Percentiles rank a stretch among this genome's conserved stretches.
phyloP scores from a whole-genome alignment of 306 rosid genomes.

The Vigna radiata region DNA sequence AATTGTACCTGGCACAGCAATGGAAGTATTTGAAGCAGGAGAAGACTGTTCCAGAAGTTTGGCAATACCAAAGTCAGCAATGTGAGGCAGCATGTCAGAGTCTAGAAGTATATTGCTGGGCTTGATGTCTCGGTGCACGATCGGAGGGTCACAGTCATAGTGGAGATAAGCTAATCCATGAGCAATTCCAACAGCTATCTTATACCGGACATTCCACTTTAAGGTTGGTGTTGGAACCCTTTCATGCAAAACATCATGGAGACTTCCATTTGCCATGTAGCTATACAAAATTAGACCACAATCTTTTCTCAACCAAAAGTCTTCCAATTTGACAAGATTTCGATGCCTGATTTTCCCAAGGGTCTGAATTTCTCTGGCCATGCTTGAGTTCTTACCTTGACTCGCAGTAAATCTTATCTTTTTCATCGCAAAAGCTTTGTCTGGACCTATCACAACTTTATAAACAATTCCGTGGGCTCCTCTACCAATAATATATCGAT shows the following conservation, averaged over 20 bases:
- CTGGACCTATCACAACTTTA: constrained; percentile 59
- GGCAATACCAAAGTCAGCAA: constrained; percentile 86
- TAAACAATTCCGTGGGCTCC: constrained; percentile 94
- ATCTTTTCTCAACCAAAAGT: constrained; percentile 66
- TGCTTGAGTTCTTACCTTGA: constrained; percentile 55
- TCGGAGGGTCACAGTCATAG: constrained; percentile 77
- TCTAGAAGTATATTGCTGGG: constrained; percentile 83
- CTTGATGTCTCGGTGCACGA: constrained; percentile 88
- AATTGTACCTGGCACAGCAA: constrained; percentile 63
- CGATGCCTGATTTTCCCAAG: constrained; percentile 74
- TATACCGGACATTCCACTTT: constrained; percentile 70
- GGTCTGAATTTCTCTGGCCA: constrained; percentile 75
- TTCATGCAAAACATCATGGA: constrained; percentile 75
- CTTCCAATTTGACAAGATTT: constrained; percentile 73
- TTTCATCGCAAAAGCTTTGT: constrained; percentile 69
- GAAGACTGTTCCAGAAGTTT: constrained; percentile 76
- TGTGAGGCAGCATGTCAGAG: constrained; percentile 82
- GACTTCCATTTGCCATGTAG: constrained; percentile 77
- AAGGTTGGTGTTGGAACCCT: constrained; percentile 54
- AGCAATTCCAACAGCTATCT: constrained; percentile 76
- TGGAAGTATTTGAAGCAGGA: constrained; percentile 52
- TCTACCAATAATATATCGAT: constrained; percentile 69
- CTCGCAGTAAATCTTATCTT: constrained; percentile 62
- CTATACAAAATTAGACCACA: constrained; percentile 73
- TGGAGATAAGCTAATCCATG: constrained; percentile 85